These are phyloP conservation scores for Macrotyloma uniflorum DNA, from an alignment of 306 rosid genomes.

Conservation along the genomic window DNA sequence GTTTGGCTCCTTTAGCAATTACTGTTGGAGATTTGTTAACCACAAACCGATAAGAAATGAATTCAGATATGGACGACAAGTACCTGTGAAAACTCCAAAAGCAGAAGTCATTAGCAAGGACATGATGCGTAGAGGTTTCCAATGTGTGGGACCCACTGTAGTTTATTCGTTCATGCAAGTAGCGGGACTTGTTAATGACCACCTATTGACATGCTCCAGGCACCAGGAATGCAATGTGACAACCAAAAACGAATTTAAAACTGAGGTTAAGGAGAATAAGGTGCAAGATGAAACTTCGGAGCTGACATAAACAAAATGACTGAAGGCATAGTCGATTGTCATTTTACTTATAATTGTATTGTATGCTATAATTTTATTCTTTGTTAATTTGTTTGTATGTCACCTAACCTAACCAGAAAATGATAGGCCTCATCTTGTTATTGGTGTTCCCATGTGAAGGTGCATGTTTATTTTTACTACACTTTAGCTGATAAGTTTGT, in stretches of 20 bases:
- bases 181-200: conserved; percentile 83
- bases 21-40: conserved; percentile 90
- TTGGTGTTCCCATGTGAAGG: conserved; percentile 34
- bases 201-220: conserved; percentile 74
- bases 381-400: conserved; percentile 32
- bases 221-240: conserved; percentile 52
- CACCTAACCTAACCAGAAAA: conserved; percentile 49
- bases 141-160: conserved; percentile 90
- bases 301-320: conserved; percentile 31
- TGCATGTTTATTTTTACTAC: conserved; percentile 42
- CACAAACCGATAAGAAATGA: conserved; percentile 66
- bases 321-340: conserved; percentile 9
- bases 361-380: conserved; percentile 19
- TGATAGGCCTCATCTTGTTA: conserved; percentile 28
- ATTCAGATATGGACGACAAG: conserved; percentile 75
- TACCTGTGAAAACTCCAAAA: conserved; percentile 89
- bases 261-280: conserved; percentile 41
- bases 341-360: conserved; percentile 5
- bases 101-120: conserved; percentile 87
- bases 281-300: conserved; percentile 40
- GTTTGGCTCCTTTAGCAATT: conserved; percentile 85
- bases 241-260: conserved; percentile 41
- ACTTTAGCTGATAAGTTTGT: conserved; percentile 21
- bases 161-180: conserved; percentile 93
- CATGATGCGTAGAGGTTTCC: conserved; percentile 91